Evolutionary conservation across 2,329 filamentous ascomycete genomes (phyloP), one percentile per base, ranked within the genome.

Genomic region (Westerdykella ornata): DNA sequence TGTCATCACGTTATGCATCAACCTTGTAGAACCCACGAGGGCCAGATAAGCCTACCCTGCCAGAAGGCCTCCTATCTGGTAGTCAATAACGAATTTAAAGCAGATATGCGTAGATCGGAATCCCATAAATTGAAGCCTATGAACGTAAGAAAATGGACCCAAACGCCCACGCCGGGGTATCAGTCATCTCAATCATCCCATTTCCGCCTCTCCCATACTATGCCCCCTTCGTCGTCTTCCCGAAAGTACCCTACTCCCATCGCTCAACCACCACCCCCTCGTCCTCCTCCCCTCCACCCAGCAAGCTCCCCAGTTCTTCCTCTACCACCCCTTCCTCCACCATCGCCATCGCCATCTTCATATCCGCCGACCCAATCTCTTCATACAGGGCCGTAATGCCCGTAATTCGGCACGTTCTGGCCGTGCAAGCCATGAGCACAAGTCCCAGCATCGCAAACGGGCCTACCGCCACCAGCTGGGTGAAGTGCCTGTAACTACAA

Each of bases 381-480:
- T 71, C 67, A 34, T 69, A 67, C 9, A 61, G 57, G 2, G 53
- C 62, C 7, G 61, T 68, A 32, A 73, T 63, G 4, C 69, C 69
- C 1, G 59, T 51, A 29, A 71, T 57, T 12, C 57, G 52, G 47
- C 68, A 69, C 1, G 69, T 57, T 35, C 70, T 57, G 3, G 66
- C 66, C 31, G 71, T 56, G 9, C 54, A 54, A 1, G 65, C 68
- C 55, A 72, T 56, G 46, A 74, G 56, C 9, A 69, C 65, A 2
- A 73, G 47, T 7, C 71, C 71, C 4, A 74, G 48, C 38, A 68
- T 65, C 13, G 68, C 63, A 44, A 74, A 74, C 13, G 70, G 61
- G 15, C 64, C 66, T 38, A 71, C 68, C 0, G 68, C 67, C 1
- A 71, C 56, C 3, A 73, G 44, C 47, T 73, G 70, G 4, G 65